Base-by-base conservation (phyloP, 768 basidiomycete genomes). In the Phanerochaete sordida region DNA sequence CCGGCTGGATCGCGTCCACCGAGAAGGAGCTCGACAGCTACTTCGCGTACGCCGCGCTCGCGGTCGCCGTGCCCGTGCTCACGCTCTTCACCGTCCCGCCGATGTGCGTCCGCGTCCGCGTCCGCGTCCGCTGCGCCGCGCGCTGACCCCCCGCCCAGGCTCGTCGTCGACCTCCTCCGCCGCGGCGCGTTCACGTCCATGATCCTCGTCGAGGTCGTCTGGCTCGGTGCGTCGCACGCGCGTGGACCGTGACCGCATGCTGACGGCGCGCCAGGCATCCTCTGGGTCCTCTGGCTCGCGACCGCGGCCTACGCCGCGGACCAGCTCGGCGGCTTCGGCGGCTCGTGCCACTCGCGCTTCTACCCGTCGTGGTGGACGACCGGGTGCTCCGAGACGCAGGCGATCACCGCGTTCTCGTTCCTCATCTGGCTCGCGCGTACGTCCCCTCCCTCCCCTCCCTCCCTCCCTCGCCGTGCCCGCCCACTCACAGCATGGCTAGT, bases 281-380 rank as follows among this genome's bases (percentile, higher is more conserved):
- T 80, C 26, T 73, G 70, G 66, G 54, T 78, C 43, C 63, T 79
- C 31, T 80, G 75, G 79, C 70, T 79, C 26, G 72, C 76, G 16
- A 65, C 70, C 27, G 79, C 64, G 3, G 73, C 68, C 3, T 63
- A 71, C 37, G 56, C 76, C 1, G 69, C 67, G 15, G 11, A 56
- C n/a, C 7, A 28, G 2, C 52, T 6, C 4, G 16, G 8, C 12
- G 58, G 47, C 24, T 6, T 55, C n/a, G 43, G 11, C 43, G 68
- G 65, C 55, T 55, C 62, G 7, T 31, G 28, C 13, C 65, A 63
- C 4, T 60, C 69, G 37, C 8, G 8, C 19, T 28, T 56, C 13
- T 50, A 52, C 47, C 54, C 54, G 9, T 7, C 24, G 21, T 61
- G 53, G 54, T 2, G 63, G 66, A 50, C 4, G 62, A 64, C 47